Base-by-base conservation (phyloP, 169 alveolate genomes). In the Cryptosporidium parvum region DNA sequence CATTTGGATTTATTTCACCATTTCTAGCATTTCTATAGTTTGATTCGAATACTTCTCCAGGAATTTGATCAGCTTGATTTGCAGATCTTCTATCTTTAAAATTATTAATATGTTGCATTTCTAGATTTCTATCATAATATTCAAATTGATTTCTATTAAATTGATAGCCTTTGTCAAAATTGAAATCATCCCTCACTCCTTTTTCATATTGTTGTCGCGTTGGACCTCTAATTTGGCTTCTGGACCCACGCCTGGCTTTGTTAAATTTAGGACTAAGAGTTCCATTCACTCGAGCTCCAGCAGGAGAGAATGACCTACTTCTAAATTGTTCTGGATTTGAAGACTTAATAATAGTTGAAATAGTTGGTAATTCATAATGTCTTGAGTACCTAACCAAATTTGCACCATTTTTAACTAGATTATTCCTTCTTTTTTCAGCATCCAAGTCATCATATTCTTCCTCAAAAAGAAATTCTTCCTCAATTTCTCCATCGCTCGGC, bases 401-500 rank as follows among this genome's bases (percentile, higher is more conserved):
- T 26, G 80, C 89, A 6, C 89, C 89, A 23, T 44, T 80, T 62
- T 80, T 62, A n/a, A 80, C 62, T 2, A 80, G 39, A n/a, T 6
- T 44, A 26, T 33, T 42, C 37, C 89, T 59, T 65, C 89, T 59
- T 31, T 44, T 80, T 48, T 80, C 89, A n/a, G 89, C 89, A 16
- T 58, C 51, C 29, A 44, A 21, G 18, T 80, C 89, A 31, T 80
- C 75, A 26, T 80, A 80, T 33, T 80, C 89, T 21, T 80, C 89
- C 39, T 80, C 89, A 80, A 62, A 80, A 7, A 80, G 52, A n/a
- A 44, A 80, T 14, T 80, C 89, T 23, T 80, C 75, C 10, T 80
- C 89, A 29, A 80, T 80, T 59, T 80, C 89, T 6, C 75, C 80
- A 67, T 80, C 89, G 21, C 89, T 80, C n/a, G 89, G 89, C 52